Evolutionary conservation across 176 grass and related monocot species (phyloP).

Genomic region (Guadua angustifolia): DNA sequence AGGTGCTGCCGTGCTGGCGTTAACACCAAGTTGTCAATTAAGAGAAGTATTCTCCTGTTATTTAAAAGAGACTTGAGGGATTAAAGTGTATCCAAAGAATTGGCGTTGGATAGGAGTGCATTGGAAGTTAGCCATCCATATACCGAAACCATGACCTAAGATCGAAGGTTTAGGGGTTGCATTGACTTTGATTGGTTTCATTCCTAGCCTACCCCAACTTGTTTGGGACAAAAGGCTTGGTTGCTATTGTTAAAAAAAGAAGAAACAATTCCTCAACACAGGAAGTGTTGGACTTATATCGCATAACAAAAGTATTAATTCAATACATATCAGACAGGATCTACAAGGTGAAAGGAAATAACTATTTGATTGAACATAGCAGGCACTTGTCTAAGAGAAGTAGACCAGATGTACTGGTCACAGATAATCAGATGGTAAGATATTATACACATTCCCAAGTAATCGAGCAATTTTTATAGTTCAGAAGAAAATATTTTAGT

Average conservation of each 20-base stretch:
- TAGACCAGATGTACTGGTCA: background rate
- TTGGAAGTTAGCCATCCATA: no score
- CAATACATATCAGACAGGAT: background rate
- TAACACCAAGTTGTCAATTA: background rate
- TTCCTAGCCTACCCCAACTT: no score
- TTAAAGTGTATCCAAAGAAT: no score
- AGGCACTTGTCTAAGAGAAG: constrained; percentile 12
- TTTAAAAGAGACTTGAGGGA: background rate
- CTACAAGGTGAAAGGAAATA: background rate
- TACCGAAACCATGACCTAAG: no score
- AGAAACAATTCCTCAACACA: background rate
- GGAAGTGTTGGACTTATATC: background rate
- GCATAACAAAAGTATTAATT: background rate
- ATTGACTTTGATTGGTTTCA: no score
- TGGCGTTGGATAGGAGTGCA: no score
- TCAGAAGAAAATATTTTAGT: background rate
- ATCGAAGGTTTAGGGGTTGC: no score
- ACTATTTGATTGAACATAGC: background rate
- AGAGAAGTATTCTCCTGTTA: background rate
- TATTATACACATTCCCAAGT: background rate
- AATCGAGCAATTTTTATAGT: background rate
- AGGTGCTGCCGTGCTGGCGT: background rate
- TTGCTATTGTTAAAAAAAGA: background rate
- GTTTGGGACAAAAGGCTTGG: no score
- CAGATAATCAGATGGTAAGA: constrained; percentile 20